phyloP scores from a whole-genome alignment of 164 flowering plant species.

The Saururus chinensis region DNA sequence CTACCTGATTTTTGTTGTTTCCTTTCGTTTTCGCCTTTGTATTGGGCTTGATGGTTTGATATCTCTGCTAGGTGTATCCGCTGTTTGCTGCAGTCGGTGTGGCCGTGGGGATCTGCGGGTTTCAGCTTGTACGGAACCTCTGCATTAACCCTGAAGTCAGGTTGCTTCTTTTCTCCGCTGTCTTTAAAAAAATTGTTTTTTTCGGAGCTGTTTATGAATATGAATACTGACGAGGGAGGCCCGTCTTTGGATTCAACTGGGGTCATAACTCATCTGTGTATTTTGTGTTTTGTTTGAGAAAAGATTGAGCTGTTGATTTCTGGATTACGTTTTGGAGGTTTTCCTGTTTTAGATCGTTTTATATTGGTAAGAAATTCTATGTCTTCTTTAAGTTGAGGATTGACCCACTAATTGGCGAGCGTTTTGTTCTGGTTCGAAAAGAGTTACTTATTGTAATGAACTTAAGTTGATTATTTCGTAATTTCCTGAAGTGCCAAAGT shows the following conservation, averaged over 20 bases:
- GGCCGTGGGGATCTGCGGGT: slow-evolving; percentile 48
- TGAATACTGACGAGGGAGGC: too few relatives aligned
- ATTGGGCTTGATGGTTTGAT: background rate
- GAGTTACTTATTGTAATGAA: too few relatives aligned
- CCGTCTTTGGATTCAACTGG: too few relatives aligned
- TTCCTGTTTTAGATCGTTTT: too few relatives aligned
- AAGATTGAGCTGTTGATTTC: too few relatives aligned
- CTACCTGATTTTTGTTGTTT: background rate
- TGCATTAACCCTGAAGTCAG: slow-evolving; percentile 55
- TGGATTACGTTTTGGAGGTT: too few relatives aligned
- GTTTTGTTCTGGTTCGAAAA: background rate
- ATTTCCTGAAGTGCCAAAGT: too few relatives aligned
- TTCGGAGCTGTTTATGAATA: too few relatives aligned
- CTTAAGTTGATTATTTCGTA: too few relatives aligned
- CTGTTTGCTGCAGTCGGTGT: slow-evolving; percentile 45
- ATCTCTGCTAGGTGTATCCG: slow-evolving; percentile 31
- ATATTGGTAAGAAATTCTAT: background rate
- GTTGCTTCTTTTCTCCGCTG: slow-evolving; percentile 6
- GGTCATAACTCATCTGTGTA: too few relatives aligned
- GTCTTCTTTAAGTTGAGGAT: too few relatives aligned
- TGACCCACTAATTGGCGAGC: background rate
- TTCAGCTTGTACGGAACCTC: slow-evolving; percentile 39
- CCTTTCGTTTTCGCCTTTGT: background rate
- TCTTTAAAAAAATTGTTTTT: too few relatives aligned
- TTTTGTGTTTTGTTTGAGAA: background rate